Evolutionary conservation across 805 yeast species (phyloP).

Genomic region (Starmerella powellii): DNA sequence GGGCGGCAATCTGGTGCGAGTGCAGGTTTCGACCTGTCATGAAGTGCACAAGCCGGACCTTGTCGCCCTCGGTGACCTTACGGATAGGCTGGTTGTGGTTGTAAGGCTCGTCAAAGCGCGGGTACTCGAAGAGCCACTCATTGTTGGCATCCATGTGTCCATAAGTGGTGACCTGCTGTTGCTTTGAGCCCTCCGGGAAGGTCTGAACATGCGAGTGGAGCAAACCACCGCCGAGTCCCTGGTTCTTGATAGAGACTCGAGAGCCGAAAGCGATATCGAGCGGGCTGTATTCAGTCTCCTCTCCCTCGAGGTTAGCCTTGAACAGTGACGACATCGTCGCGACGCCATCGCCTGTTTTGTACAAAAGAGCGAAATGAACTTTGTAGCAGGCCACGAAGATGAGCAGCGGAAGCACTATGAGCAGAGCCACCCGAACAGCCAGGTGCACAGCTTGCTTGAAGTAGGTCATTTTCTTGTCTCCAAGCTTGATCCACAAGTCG

Average conservation of each 20-base stretch:
- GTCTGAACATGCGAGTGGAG: slow-evolving; percentile 68
- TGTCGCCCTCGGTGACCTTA: slow-evolving; percentile 52
- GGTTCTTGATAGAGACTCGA: slow-evolving; percentile 62
- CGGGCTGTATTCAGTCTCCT: slow-evolving; percentile 58
- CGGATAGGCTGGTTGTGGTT: slow-evolving; percentile 31
- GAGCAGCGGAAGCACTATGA: slow-evolving; percentile 68
- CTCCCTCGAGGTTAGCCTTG: slow-evolving; percentile 84
- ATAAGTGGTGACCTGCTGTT: slow-evolving; percentile 82
- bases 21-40: slow-evolving; percentile 67
- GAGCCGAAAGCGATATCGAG: slow-evolving; percentile 67
- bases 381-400: slow-evolving; percentile 84
- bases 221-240: slow-evolving; percentile 58
- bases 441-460: slow-evolving; percentile 58
- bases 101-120: slow-evolving; percentile 29
- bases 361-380: slow-evolving; percentile 72
- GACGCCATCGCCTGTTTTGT: slow-evolving; percentile 91
- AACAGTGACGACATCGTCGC: slow-evolving; percentile 87
- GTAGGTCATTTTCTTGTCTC: slow-evolving; percentile 60
- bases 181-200: slow-evolving; percentile 89
- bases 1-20: slow-evolving; percentile 95
- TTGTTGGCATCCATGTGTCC: slow-evolving; percentile 46
- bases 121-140: slow-evolving; percentile 64
- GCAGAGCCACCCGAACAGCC: slow-evolving; percentile 53
- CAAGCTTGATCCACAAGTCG: slow-evolving; percentile 71
- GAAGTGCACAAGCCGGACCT: slow-evolving; percentile 68